Evolutionary conservation across 495 filamentous ascomycete species (phyloP), one percentile per base, ranked within the genome.

Genomic region (Hypoxylon lenormandii): DNA sequence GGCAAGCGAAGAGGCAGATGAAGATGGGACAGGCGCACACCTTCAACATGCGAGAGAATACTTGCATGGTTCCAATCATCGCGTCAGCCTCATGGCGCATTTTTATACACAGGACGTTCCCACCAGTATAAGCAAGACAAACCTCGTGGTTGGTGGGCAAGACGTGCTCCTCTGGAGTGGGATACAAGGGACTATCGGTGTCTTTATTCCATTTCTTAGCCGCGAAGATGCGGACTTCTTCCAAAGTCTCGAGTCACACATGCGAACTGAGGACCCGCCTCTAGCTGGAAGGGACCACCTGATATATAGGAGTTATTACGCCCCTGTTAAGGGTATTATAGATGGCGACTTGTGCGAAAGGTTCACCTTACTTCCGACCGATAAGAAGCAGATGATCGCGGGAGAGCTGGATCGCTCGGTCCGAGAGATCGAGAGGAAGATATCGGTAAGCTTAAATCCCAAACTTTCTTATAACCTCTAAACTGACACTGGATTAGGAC

Each of bases 331-430:
- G 84, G 92, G 92, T 0, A 88, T 96, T 23, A 96, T 99, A 74
- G 96, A 99, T 78, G 96, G 96, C n/a, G 96, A 99, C 82, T 82
- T 99, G 63, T 97, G 94, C 74, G 96, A 99, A 82, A 85, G 92
- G 73, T 99, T 92, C 76, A 86, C 90, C 52, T 77, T 93, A 48
- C 80, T 98, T 63, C 84, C 90, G 30, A 90, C 86, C 63, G 93
- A 97, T 73, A 92, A 89, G 80, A 96, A 96, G 84, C 88, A 92
- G 79, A 94, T 91, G 88, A 96, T 98, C 83, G 94, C 94, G 2
- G 93, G 84, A 45, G 93, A 97, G 77, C 80, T 98, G 67, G 94
- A 97, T 80, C 88, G 95, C 62, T 93, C 90, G 40, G 91, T 97
- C 23, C 81, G 92, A 55, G 94, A 97, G 77, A 93, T 97, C 64